phyloP scores from a whole-genome alignment of 441 rosid genomes.

The Lepidium campestre region DNA sequence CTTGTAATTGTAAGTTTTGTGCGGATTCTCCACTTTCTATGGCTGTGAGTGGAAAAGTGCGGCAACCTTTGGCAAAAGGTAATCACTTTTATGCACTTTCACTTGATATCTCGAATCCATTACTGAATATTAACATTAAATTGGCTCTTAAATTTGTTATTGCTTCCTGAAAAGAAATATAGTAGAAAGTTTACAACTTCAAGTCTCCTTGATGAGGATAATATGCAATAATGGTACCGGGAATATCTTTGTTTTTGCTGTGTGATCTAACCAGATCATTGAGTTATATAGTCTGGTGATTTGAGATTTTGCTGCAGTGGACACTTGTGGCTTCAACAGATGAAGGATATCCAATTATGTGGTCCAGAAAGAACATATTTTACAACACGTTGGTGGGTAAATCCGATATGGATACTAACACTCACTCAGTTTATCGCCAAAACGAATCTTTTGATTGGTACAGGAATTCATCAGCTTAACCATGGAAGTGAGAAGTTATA shows the following conservation, averaged over 20 bases:
- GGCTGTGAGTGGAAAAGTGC: slow-evolving; percentile 21
- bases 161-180: not conserved
- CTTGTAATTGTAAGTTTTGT: slow-evolving; percentile 1
- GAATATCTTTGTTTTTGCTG: not conserved
- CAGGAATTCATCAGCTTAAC: not conserved
- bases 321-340: slow-evolving; percentile 8
- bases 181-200: not conserved
- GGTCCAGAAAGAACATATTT: not conserved
- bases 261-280: not conserved
- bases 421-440: slow-evolving; percentile 1
- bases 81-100: slow-evolving; percentile 20
- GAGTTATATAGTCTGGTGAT: not conserved
- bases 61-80: slow-evolving; percentile 17
- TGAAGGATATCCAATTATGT: not conserved
- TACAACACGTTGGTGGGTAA: not conserved
- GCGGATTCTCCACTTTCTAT: slow-evolving; percentile 24
- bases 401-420: not conserved
- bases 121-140: not conserved
- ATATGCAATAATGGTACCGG: not conserved
- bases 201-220: not conserved
- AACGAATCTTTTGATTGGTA: slow-evolving; percentile 9
- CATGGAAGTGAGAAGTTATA: not conserved
- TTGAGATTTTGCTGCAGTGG: slow-evolving; percentile 1
- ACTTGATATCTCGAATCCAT: slow-evolving; percentile 1
- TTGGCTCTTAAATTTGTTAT: not conserved